Evolutionary conservation across 2,329 filamentous ascomycete genomes (phyloP), one percentile per base, ranked within the genome.

Genomic region (Parastagonospora avenae): DNA sequence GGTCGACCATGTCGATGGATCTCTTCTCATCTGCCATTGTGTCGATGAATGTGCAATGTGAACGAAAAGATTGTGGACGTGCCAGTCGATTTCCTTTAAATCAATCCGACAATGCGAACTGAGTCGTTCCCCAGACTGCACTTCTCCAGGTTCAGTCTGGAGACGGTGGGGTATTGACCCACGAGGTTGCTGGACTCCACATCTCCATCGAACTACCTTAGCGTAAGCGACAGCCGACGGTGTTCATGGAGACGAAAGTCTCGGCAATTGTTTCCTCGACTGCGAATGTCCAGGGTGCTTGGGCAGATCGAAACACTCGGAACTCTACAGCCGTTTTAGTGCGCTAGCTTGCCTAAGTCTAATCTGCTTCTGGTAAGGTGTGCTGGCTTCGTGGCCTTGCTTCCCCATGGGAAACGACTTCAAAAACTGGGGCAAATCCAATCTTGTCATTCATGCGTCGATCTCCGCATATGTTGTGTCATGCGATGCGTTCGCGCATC

Each of bases 201-300:
- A 29, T 32, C 11, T 35, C 19, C n/a, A 8, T 29, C 29, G 12
- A 12, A 35, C 15, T 14, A 8, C 19, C 7, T 15, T 54, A 54
- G 50, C 50, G 50, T 42, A 54, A 49, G 36, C 50, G 50, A 54
- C 29, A 54, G 42, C 50, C 50, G 50, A 54, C 50, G 50, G 46
- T 29, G 37, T 33, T 14, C 8, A n/a, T 9, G 12, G 15, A 40
- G 3, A 5, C 37, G 9, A 27, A 15, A 7, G n/a, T 2, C n/a
- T 9, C 37, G 24, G 16, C 16, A 40, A 11, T 27, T 27, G 10
- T 28, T 40, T 19, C 37, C 16, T 27, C 5, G 8, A 15, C 19
- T 6, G 11, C 19, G 2, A 27, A n/a, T 11, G 15, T 16, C 35
- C 14, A 16, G 14, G 14, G 16, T 37, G 35, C 14, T 37, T 37